These are phyloP conservation scores for Termitomyces sp. DNA, from an alignment of 768 basidiomycete genomes.

Conservation along the genomic window DNA sequence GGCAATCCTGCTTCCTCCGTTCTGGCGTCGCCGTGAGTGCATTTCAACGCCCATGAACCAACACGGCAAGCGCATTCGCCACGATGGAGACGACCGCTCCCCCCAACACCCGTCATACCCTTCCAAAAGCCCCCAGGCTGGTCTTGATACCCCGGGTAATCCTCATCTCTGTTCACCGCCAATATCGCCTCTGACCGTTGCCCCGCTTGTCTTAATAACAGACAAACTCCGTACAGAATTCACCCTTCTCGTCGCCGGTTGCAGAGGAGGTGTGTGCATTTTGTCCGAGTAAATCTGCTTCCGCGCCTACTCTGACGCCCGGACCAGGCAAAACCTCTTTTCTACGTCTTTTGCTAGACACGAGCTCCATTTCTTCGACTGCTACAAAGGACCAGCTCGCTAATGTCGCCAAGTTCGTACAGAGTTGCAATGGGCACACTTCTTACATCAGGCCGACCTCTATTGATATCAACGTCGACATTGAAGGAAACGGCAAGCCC, in stretches of 20 bases:
- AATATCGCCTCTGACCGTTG: slow-evolving; percentile 12
- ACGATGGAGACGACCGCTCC: slow-evolving; percentile 34
- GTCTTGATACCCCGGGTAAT: slow-evolving; percentile 34
- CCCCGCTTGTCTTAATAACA: slow-evolving; percentile 15
- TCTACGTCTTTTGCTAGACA: slow-evolving; percentile 80
- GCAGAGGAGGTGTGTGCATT: slow-evolving; percentile 52
- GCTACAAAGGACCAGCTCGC: slow-evolving; percentile 72
- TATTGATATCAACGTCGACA: slow-evolving; percentile 63
- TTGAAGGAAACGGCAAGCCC: slow-evolving; percentile 36
- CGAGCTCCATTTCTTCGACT: slow-evolving; percentile 56
- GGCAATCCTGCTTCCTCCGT: slow-evolving; percentile 52
- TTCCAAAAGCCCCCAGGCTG: slow-evolving; percentile 14
- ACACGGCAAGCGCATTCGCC: slow-evolving; percentile 43
- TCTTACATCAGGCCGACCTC: slow-evolving; percentile 65
- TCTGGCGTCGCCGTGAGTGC: slow-evolving; percentile 40
- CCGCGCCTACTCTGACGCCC: slow-evolving; percentile 22
- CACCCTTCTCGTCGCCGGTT: slow-evolving; percentile 79
- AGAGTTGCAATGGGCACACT: slow-evolving; percentile 67
- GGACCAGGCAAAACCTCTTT: slow-evolving; percentile 79
- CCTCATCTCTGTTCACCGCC: slow-evolving; percentile 10
- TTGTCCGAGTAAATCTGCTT: slow-evolving; percentile 9
- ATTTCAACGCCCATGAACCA: slow-evolving; percentile 46
- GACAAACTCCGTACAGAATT: slow-evolving; percentile 34
- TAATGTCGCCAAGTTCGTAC: slow-evolving; percentile 78
- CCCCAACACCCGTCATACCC: slow-evolving; percentile 18